Base-by-base conservation (phyloP, 2,329 filamentous ascomycete species). In the Pseudovirgaria hyperparasitica region DNA sequence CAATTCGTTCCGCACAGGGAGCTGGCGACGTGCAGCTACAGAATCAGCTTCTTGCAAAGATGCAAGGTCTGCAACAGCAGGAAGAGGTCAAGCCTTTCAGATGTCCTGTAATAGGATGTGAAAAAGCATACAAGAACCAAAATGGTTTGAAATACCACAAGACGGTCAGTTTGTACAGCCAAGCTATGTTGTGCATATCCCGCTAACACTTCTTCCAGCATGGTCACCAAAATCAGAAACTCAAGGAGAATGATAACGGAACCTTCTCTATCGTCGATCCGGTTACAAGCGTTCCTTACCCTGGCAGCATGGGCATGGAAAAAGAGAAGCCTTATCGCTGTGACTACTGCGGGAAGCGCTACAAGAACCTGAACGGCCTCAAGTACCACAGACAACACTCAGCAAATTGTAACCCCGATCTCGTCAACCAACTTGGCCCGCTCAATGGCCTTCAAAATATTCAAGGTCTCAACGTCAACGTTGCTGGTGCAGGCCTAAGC, bases 71-170 rank as follows among this genome's bases (percentile, higher is more conserved):
- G 42, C 71, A 76, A 40, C 72, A 76, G 41, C 48, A 78, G 10
- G 87, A 96, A 50, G 87, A 98, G 51, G 84, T 92, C 45, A 98
- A 96, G 58, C 90, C 90, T 0, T 98, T 93, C 66, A 82, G 86
- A 52, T 98, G 90, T 46, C 90, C 90, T 2, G 90, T 98, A 26
- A 92, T 98, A 51, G 90, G 90, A 5, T 98, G 90, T 48, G 90
- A 96, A 55, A 98, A 98, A 65, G 87, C 90, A 0, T 98, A 98
- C 63, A 98, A 98, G 67, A 98, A 98, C 54, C 90, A 96, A 53
- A 98, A 98, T 42, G 90, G 90, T 26, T 66, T 98, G 30, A 98
- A 96, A 71, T 98, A 84, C 44, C 74, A 79, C 58, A 78, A 78
- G 58, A 62, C 68, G 48, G 69, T 72, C 60, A 57, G 67, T 60